These are phyloP conservation scores for Penicillium capsulatum DNA, from an alignment of 2,329 filamentous ascomycete species.

Conservation along the genomic window DNA sequence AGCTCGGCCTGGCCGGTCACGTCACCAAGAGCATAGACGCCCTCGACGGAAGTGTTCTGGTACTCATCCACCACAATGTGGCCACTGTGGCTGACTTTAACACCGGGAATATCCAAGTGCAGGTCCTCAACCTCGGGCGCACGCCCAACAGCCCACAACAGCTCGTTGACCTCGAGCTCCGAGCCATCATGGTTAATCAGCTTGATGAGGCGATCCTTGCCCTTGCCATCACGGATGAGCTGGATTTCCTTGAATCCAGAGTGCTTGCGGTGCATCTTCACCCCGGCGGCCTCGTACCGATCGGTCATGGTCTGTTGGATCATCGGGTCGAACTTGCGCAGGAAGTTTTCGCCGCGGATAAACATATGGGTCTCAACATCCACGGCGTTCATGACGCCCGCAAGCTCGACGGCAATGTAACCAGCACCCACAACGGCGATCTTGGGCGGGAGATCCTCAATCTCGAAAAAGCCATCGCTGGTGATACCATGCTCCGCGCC, in stretches of 20 bases:
- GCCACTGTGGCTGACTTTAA: constrained; percentile 40
- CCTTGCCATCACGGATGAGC: constrained; percentile 44
- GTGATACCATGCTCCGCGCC: constrained; percentile 50
- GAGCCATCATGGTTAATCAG: constrained; percentile 42
- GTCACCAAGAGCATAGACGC: constrained; percentile 50
- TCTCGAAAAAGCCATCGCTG: constrained; percentile 50
- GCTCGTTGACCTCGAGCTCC: constrained; percentile 46
- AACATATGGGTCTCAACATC: constrained; percentile 51
- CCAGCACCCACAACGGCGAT: constrained; percentile 50
- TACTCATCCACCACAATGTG: constrained; percentile 48
- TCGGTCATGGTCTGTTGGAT: constrained; percentile 51
- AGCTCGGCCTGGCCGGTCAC: constrained; percentile 50
- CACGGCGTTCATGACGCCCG: constrained; percentile 48
- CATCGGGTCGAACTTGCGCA: constrained; percentile 53
- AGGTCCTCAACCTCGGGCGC: constrained; percentile 44
- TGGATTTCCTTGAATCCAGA: constrained; percentile 47
- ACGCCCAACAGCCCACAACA: constrained; percentile 51
- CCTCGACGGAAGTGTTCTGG: constrained; percentile 47
- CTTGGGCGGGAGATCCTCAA: constrained; percentile 49
- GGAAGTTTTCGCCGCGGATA: constrained; percentile 46
- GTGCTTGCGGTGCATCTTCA: constrained; percentile 47
- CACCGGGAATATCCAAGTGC: constrained; percentile 39
- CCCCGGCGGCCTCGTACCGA: constrained; percentile 48
- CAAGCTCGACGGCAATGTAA: constrained; percentile 51
- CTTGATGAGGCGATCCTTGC: constrained; percentile 46